Percentiles rank a stretch among this genome's conserved stretches.
phyloP scores from a whole-genome alignment of 352 stramenopile genomes.

The Globisporangium cystogenes region DNA sequence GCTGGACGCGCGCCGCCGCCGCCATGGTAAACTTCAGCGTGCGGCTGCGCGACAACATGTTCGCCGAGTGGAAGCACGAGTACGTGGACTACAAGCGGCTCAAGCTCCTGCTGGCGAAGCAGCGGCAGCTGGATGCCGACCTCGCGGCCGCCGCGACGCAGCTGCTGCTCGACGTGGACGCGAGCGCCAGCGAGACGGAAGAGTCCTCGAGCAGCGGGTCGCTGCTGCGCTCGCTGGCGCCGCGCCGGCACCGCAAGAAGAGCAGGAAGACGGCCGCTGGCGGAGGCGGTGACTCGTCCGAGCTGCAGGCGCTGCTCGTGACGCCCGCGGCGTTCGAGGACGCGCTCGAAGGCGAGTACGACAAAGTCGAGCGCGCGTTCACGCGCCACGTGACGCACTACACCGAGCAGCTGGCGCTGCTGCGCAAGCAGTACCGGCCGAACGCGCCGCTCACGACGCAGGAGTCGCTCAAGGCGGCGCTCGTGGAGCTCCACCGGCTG shows the following conservation, averaged over 20 bases:
- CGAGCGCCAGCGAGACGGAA: slow-evolving; percentile 4
- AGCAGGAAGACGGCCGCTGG: slow-evolving; percentile 4
- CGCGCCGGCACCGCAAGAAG: neutral
- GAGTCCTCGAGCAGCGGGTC: slow-evolving; percentile 10
- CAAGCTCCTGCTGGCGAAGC: slow-evolving; percentile 76
- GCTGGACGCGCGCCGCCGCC: neutral
- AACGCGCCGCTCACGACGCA: slow-evolving; percentile 50
- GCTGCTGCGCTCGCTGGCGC: slow-evolving; percentile 4
- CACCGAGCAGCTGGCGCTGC: slow-evolving; percentile 72
- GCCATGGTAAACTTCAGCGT: slow-evolving; percentile 76
- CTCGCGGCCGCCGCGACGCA: slow-evolving; percentile 7
- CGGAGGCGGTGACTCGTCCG: slow-evolving; percentile 18
- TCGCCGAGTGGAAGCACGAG: slow-evolving; percentile 81
- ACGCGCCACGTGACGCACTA: slow-evolving; percentile 76
- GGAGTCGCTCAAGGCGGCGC: slow-evolving; percentile 91
- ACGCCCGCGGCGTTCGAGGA: slow-evolving; percentile 69
- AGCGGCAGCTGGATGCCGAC: slow-evolving; percentile 37
- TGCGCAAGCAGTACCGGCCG: slow-evolving; percentile 65
- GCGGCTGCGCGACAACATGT: slow-evolving; percentile 78
- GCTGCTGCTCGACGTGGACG: slow-evolving; percentile 13
- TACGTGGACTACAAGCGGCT: slow-evolving; percentile 90
- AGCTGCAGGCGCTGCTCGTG: slow-evolving; percentile 26
- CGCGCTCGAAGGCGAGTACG: slow-evolving; percentile 70
- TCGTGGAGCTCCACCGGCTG: slow-evolving; percentile 92
- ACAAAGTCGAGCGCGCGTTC: slow-evolving; percentile 94